Evolutionary conservation across 345 rosid genomes (phyloP).

Genomic region (Aquilaria sinensis): DNA sequence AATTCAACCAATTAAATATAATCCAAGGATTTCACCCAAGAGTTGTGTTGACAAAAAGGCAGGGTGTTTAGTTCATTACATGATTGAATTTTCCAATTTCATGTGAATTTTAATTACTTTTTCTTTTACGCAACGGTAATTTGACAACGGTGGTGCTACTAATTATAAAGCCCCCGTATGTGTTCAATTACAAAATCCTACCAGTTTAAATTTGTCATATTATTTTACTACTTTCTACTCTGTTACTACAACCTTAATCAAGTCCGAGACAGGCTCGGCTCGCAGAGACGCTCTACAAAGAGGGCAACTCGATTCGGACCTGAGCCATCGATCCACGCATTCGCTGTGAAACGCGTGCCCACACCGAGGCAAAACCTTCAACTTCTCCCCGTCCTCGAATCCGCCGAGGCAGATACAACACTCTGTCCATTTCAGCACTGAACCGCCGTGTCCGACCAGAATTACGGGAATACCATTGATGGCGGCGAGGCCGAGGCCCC

Average conservation of each 20-base stretch:
- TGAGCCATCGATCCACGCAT: slow-evolving; percentile 72
- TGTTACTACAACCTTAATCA: slow-evolving; percentile 5
- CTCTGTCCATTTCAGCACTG: slow-evolving; percentile 16
- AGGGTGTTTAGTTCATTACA: no score
- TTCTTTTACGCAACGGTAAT: no score
- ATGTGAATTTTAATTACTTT: no score
- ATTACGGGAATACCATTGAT: slow-evolving; percentile 23
- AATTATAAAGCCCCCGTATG: no score
- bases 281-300: slow-evolving; percentile 49
- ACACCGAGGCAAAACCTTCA: slow-evolving; percentile 62
- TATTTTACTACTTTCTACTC: not conserved
- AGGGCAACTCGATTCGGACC: slow-evolving; percentile 58
- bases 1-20: no score
- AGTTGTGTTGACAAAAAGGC: no score
- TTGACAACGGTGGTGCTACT: no score
- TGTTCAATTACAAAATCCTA: no score
- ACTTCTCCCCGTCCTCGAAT: slow-evolving; percentile 63
- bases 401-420: slow-evolving; percentile 69
- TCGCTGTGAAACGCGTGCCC: slow-evolving; percentile 53
- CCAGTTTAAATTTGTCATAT: not conserved
- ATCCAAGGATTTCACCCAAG: no score
- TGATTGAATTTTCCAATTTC: no score
- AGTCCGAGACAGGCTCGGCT: slow-evolving; percentile 20
- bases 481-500: slow-evolving; percentile 20
- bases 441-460: not conserved